Conservation (phyloP, 495 filamentous ascomycete species). For the Neurospora sp. region DNA sequence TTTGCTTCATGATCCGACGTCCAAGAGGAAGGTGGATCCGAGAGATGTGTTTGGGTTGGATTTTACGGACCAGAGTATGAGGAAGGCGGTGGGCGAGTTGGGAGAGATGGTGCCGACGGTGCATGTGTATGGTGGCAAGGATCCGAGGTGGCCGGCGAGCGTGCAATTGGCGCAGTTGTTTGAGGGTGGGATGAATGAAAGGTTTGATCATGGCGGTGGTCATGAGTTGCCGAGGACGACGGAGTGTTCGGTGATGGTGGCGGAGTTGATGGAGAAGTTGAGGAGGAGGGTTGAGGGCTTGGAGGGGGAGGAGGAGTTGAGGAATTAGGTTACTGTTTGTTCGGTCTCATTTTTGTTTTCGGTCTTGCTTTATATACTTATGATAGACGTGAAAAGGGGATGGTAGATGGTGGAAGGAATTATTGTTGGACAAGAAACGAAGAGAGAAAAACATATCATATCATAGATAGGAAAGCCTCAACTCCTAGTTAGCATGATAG, state of each 20-base stretch:
- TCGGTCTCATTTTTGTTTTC: background rate
- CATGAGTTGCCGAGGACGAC: conserved; percentile 38
- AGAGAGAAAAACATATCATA: background rate
- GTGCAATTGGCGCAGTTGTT: conserved; percentile 48
- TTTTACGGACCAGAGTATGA: conserved; percentile 35
- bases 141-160: conserved; percentile 45
- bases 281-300: background rate
- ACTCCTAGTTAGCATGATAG: background rate
- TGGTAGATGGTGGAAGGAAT: background rate
- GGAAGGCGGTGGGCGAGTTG: background rate
- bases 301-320: background rate
- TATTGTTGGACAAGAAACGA: background rate
- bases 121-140: conserved; percentile 49
- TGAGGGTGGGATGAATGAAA: conserved; percentile 27
- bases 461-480: background rate
- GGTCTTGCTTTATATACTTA: background rate
- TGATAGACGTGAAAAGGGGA: background rate
- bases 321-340: background rate
- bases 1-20: conserved; percentile 21
- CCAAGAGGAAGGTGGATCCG: background rate
- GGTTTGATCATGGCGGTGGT: conserved; percentile 43
- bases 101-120: conserved; percentile 42
- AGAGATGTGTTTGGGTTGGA: conserved; percentile 43
- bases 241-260: conserved; percentile 16
- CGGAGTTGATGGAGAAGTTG: conserved; percentile 16